phyloP scores from a whole-genome alignment of 768 basidiomycete species.

The Cantharellus cinnabarinus region DNA sequence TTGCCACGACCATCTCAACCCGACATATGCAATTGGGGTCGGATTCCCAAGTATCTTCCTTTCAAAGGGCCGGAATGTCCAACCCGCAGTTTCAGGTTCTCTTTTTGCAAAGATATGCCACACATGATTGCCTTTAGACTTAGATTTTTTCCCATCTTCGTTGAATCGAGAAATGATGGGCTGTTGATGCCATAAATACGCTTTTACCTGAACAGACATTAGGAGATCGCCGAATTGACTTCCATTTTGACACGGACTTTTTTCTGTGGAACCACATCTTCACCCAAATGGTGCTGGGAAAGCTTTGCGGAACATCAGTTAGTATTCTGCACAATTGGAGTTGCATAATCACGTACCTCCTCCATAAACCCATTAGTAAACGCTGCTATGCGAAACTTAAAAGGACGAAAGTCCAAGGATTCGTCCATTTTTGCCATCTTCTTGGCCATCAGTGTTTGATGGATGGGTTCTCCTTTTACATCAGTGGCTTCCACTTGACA shows the following conservation, averaged over 20 bases:
- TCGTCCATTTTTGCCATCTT: constrained; percentile 92
- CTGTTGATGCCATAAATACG: constrained; percentile 84
- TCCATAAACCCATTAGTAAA: constrained; percentile 94
- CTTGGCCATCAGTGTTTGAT: constrained; percentile 86
- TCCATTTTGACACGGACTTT: constrained; percentile 34
- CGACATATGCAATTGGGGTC: constrained; percentile 41
- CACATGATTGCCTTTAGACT: constrained; percentile 97
- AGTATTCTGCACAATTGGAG: background rate
- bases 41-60: constrained; percentile 74
- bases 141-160: constrained; percentile 97
- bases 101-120: constrained; percentile 98
- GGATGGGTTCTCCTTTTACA: constrained; percentile 87
- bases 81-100: constrained; percentile 20
- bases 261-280: constrained; percentile 92
- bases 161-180: constrained; percentile 91
- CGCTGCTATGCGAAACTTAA: constrained; percentile 97
- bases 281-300: constrained; percentile 65
- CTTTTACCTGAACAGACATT: constrained; percentile 44
- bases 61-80: constrained; percentile 77
- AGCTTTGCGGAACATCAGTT: constrained; percentile 26
- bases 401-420: constrained; percentile 89
- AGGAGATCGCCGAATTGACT: background rate
- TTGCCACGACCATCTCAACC: constrained; percentile 66
- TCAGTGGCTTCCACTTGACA: constrained; percentile 73
- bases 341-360: constrained; percentile 31